phyloP scores from a whole-genome alignment of 768 basidiomycete genomes.

The Suillus tomentosus region DNA sequence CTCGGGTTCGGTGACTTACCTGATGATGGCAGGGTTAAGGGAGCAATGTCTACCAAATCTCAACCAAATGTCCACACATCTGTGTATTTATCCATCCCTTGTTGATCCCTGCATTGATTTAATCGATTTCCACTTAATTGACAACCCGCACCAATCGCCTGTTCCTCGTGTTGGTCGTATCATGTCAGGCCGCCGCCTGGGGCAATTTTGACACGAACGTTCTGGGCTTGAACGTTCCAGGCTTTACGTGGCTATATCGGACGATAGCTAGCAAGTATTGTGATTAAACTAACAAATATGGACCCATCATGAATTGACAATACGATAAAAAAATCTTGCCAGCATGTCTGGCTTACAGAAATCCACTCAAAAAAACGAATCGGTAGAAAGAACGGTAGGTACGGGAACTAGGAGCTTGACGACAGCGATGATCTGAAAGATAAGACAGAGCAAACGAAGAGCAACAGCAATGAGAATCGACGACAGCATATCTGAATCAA shows the following conservation, averaged over 20 bases:
- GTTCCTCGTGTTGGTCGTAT: background rate
- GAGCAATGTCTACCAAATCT: background rate
- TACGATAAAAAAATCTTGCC: constrained; percentile 25
- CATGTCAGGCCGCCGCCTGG: background rate
- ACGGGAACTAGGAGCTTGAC: constrained; percentile 12
- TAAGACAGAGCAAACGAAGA: constrained; percentile 28
- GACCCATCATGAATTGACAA: constrained; percentile 24
- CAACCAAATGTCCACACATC: background rate
- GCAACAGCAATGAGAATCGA: constrained; percentile 17
- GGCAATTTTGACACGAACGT: constrained; percentile 28
- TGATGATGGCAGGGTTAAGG: constrained; percentile 14
- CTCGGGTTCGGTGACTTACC: constrained; percentile 23
- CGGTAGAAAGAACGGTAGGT: constrained; percentile 13
- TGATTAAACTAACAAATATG: constrained; percentile 16
- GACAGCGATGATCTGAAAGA: constrained; percentile 13
- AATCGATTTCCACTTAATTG: background rate
- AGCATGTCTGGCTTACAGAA: constrained; percentile 18
- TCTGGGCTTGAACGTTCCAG: constrained; percentile 21
- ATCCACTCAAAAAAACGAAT: constrained; percentile 10
- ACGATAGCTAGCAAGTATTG: constrained; percentile 5
- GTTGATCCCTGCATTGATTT: no score
- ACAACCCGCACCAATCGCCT: constrained; percentile 17
- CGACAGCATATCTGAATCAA: constrained; percentile 25
- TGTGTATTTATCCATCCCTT: constrained; percentile 9
- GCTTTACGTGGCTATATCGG: background rate